Evolutionary conservation across 2,329 filamentous ascomycete species (phyloP).

Genomic region (Arthrinium puccinioides): DNA sequence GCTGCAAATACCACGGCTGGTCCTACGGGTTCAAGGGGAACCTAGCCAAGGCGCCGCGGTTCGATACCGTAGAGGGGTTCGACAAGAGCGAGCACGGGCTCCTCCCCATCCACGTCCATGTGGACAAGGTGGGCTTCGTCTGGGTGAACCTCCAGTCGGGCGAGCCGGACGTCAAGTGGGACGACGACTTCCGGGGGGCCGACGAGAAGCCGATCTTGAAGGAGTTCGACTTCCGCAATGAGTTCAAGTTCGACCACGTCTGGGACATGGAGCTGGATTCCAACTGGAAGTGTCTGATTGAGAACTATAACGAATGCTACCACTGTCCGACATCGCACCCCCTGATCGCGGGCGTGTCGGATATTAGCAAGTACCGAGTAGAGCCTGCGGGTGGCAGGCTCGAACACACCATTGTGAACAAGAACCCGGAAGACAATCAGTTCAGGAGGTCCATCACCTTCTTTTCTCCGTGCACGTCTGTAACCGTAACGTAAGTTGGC

Average conservation of each 20-base stretch:
- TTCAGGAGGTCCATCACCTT: conserved; percentile 26
- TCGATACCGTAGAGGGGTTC: conserved; percentile 48
- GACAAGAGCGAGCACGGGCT: conserved; percentile 49
- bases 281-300: conserved; percentile 54
- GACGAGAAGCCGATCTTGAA: conserved; percentile 37
- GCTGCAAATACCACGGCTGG: conserved; percentile 58
- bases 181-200: conserved; percentile 41
- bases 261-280: conserved; percentile 50
- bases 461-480: conserved; percentile 31
- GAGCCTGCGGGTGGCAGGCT: conserved; percentile 25
- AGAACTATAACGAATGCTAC: conserved; percentile 63
- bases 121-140: conserved; percentile 47
- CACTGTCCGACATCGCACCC: conserved; percentile 55
- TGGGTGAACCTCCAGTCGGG: conserved; percentile 49
- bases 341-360: conserved; percentile 47
- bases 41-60: conserved; percentile 53
- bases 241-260: conserved; percentile 49
- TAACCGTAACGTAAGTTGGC: conserved; percentile 28
- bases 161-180: conserved; percentile 41
- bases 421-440: conserved; percentile 20
- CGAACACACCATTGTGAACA: conserved; percentile 28
- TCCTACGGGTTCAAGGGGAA: conserved; percentile 51
- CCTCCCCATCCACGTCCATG: conserved; percentile 45
- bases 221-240: conserved; percentile 36
- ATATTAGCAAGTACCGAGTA: conserved; percentile 42